Conservation (phyloP, 345 rosid species). For the Bruguiera sexangula region DNA sequence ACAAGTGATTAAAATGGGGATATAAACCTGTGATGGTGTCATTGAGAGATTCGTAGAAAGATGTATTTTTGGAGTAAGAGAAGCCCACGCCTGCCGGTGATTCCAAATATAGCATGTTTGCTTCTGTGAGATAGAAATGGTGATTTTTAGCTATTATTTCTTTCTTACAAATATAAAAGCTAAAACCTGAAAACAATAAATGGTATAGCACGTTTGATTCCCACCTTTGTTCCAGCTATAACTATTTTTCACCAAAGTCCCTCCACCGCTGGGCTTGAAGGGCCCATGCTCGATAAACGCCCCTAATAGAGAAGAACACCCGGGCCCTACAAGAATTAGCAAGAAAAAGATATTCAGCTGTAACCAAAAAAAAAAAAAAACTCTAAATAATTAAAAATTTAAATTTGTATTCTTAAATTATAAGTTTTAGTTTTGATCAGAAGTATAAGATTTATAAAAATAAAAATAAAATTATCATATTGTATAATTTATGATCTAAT, state of each 20-base stretch:
- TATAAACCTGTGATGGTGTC: neutral
- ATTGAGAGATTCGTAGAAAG: neutral
- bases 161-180: neutral
- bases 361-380: too few relatives aligned
- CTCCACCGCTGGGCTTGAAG: neutral
- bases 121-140: neutral
- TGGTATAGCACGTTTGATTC: neutral
- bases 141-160: neutral
- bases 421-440: too few relatives aligned
- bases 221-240: neutral
- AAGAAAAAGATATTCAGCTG: too few relatives aligned
- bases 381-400: too few relatives aligned
- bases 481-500: too few relatives aligned
- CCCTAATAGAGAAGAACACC: neutral
- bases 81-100: neutral
- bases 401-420: too few relatives aligned
- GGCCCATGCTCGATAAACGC: neutral
- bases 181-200: neutral
- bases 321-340: neutral
- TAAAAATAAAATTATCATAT: too few relatives aligned
- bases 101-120: neutral
- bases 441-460: too few relatives aligned
- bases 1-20: neutral
- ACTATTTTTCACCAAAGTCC: neutral
- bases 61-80: neutral